Evolutionary conservation across 1,284 basidiomycete genomes (phyloP), one percentile per base, ranked within the genome.

Genomic region (Coniferiporia weirii): DNA sequence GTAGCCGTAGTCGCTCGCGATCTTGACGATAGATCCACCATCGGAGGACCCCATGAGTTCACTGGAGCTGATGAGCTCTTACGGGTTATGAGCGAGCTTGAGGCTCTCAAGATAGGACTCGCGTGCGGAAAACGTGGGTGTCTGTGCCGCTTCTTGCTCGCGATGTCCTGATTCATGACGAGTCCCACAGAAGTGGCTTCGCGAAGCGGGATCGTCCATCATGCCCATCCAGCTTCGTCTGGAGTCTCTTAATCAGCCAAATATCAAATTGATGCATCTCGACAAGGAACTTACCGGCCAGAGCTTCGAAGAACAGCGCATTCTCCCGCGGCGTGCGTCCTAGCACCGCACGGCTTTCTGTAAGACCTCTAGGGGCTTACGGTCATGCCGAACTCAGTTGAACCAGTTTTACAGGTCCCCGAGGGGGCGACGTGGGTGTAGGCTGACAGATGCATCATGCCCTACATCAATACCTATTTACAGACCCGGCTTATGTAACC

Each of bases 141-240:
- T 63, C 66, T 38, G 60, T 60, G 49, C 8, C 48, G 48, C 49
- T 70, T 68, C 64, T 73, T 70, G 50, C 75, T 73, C 66, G 78
- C 78, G 7, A 66, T 59, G 52, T 79, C 78, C 65, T 89, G 80
- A 63, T 86, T 80, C 75, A 87, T 83, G 22, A 90, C 87, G 44
- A 90, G 69, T n/a, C 87, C 87, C 6, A 90, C 74, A 3, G 87
- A 90, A 0, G 83, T 83, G 9, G 81, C 78, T 57, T 83, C 77
- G 66, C 85, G 81, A 27, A 91, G 75, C 32, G 88, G 88, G 55
- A 91, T 90, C 59, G 85, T 87, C 87, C 88, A n/a, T n/a, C n/a
- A 90, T 8, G 76, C 79, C 84, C 87, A 90, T 4, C 87, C 88
- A 4, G 84, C 82, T 70, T 87, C 83, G 63, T 90, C 85, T 65